Evolutionary conservation across 192 early-diverging fungal genomes (phyloP), one percentile per base, ranked within the genome.

Genomic region (Paraglomus occultum): DNA sequence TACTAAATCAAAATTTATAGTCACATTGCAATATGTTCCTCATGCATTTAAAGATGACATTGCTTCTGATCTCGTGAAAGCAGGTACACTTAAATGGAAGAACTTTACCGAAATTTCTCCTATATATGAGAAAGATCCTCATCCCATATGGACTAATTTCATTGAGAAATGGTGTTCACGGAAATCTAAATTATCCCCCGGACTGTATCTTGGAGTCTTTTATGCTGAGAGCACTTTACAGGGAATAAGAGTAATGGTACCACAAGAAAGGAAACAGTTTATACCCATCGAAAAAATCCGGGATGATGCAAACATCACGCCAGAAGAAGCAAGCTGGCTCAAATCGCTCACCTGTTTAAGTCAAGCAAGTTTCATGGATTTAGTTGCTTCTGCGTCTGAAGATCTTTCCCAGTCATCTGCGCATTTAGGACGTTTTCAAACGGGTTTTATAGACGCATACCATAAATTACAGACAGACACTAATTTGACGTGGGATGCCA

Each of bases 201-300:
- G 81, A 3, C 68, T 83, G 4, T 83, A 83, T 50, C 52, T 83
- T 42, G 81, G 79, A 47, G 45, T 83, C n/a, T 79, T 80, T 52
- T 77, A 83, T 49, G 75, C 77, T 0, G 79, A 83, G 58, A 80
- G 81, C 31, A 80, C 76, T 18, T 72, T 78, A 67, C 53, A 71
- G 14, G 79, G 78, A 14, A 50, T 83, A 17, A 73, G 76, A 57
- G 76, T 83, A 22, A 61, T 83, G 4, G 78, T 83, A 6, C 76
- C 79, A 4, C 68, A 69, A 15, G 70, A 73, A 9, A 72, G 79
- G 31, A 76, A 80, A 46, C 78, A 79, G n/a, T 78, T 78, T 39
- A 52, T 83, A 12, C 81, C 81, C 1, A 64, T 80, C 3, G 71
- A 74, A 8, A 80, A 78, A 46, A 47, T 83, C 47, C 51, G 81